Conservation (phyloP, 2,329 filamentous ascomycete genomes). For the Pseudogymnoascus sp. region DNA sequence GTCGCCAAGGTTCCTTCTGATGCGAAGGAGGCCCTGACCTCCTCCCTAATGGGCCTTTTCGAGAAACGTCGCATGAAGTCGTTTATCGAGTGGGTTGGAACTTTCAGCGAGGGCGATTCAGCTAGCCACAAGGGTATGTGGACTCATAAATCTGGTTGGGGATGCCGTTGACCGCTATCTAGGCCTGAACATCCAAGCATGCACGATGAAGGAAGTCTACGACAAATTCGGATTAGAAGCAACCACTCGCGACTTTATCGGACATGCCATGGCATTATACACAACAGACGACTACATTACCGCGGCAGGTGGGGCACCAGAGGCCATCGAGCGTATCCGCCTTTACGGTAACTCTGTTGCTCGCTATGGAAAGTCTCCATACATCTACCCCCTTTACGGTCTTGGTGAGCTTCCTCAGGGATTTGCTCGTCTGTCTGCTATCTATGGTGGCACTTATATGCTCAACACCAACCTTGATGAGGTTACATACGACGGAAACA, state of each 20-base stretch:
- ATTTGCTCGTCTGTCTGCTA: slow-evolving; percentile 93
- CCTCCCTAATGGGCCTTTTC: slow-evolving; percentile 92
- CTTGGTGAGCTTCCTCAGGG: slow-evolving; percentile 95
- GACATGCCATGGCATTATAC: slow-evolving; percentile 97
- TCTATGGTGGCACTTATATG: slow-evolving; percentile 99
- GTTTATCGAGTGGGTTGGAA: slow-evolving; percentile 92
- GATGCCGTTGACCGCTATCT: slow-evolving; percentile 20
- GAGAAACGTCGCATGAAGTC: slow-evolving; percentile 96
- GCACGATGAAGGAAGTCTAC: slow-evolving; percentile 97
- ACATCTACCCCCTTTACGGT: slow-evolving; percentile 98
- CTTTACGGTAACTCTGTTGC: slow-evolving; percentile 97
- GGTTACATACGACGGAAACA: slow-evolving; percentile 73
- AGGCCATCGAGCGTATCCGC: slow-evolving; percentile 84
- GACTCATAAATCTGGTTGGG: not conserved
- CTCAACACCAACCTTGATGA: slow-evolving; percentile 93
- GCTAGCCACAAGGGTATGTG: slow-evolving; percentile 78
- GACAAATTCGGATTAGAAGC: slow-evolving; percentile 94
- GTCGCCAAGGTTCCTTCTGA: slow-evolving; percentile 96
- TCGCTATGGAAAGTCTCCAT: slow-evolving; percentile 95
- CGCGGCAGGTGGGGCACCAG: slow-evolving; percentile 64
- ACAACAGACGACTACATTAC: slow-evolving; percentile 82
- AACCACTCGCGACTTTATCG: slow-evolving; percentile 88
- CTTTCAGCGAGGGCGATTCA: slow-evolving; percentile 74
- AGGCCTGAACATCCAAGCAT: slow-evolving; percentile 73
- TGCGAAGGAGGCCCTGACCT: slow-evolving; percentile 81